Evolutionary conservation across 2,329 filamentous ascomycete genomes (phyloP), one percentile per base, ranked within the genome.

Genomic region (Colletotrichum plurivorum): DNA sequence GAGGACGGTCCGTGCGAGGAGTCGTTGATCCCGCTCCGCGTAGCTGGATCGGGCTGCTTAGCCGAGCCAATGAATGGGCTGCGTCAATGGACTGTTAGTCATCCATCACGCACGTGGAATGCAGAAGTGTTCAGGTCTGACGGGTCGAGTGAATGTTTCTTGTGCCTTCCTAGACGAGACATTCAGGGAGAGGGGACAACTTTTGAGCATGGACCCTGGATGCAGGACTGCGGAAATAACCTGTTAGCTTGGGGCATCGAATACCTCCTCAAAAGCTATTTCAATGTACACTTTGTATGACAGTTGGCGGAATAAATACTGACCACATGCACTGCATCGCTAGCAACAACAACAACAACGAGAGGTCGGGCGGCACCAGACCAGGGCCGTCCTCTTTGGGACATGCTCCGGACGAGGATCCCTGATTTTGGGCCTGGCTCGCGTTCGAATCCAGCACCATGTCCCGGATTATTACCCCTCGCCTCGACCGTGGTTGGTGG

Each of bases 1-100:
- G 31, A 36, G 0, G 15, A 2, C 49, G 49, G 49, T 15, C 31
- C 49, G 55, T 66, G 66, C 61, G 13, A 6, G 15, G 31, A 20
- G 12, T 12, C 31, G 10, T 13, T 31, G 25, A 22, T 18, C 52
- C 16, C 5, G 5, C 16, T n/a, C 2, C 12, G 13, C 41, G 13
- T 16, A 8, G 4, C 58, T 52, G n/a, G 31, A 66, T 60, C 7
- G 31, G 36, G 66, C 6, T 2, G 25, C 1, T 69, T 65, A 65
- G 43, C 41, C 65, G 61, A 69, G n/a, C 66, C 66, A 69, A 60
- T 65, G 61, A 65, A 36, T 36, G 31, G 3, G 8, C 8, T 9
- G 9, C 31, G 9, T 36, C 10, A 10, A 12, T 9, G 6, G 31
- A 36, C 2, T 36, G 31, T 36, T 36, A 36, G 31, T 36, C 31